Conservation (phyloP, 2,329 filamentous ascomycete species). For the Reticulascus tulasneorum region DNA sequence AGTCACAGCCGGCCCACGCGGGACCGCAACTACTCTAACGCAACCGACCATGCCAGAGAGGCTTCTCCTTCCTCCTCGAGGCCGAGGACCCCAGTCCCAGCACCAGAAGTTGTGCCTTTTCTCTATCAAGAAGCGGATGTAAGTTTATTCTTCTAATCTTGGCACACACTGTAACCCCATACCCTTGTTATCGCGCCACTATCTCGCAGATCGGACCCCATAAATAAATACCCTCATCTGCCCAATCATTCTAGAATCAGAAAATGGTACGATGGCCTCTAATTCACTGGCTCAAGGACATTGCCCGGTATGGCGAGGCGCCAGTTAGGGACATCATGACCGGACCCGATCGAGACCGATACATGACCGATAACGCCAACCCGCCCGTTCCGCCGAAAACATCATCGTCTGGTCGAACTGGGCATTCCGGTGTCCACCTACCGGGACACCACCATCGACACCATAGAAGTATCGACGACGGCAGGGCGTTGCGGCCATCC, state of each 20-base stretch:
- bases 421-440: conserved; percentile 59
- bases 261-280: too few relatives aligned
- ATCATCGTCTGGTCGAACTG: conserved; percentile 58
- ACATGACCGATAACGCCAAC: conserved; percentile 44
- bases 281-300: conserved; percentile 53
- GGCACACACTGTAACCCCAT: conserved; percentile 4
- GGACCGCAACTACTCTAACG: conserved; percentile 77
- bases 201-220: conserved; percentile 12
- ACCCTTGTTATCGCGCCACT: conserved; percentile 9
- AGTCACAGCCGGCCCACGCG: conserved; percentile 54
- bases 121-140: conserved; percentile 84
- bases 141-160: conserved; percentile 33
- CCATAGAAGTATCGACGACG: conserved; percentile 65
- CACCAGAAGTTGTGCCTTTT: conserved; percentile 96
- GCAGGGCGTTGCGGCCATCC: conserved; percentile 64
- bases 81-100: conserved; percentile 79
- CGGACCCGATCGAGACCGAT: conserved; percentile 67
- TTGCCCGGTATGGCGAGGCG: conserved; percentile 72
- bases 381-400: conserved; percentile 54
- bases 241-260: conserved; percentile 9
- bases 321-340: conserved; percentile 68
- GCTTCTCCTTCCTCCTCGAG: conserved; percentile 72
- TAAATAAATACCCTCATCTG: conserved; percentile 9
- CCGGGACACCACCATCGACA: conserved; percentile 63
- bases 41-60: conserved; percentile 64